Conservation (phyloP, 495 filamentous ascomycete species). For the Astrothelium subdiscretum region DNA sequence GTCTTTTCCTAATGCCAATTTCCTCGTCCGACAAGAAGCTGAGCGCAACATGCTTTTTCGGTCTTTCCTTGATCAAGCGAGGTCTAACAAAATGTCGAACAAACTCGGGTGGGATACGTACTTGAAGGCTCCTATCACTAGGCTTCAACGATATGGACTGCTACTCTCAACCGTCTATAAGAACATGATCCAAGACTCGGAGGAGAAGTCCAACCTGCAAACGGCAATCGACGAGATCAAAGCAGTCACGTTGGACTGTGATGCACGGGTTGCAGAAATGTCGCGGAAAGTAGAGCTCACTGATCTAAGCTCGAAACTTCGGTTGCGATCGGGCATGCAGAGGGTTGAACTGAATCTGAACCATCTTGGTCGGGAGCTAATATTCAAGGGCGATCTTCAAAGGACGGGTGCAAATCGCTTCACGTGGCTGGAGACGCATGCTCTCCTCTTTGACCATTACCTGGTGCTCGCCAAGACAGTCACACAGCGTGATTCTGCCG, state of each 20-base stretch:
- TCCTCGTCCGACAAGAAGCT: constrained; percentile 72
- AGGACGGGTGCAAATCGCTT: constrained; percentile 78
- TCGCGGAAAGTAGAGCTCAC: constrained; percentile 79
- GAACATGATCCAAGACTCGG: constrained; percentile 69
- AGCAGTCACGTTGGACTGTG: constrained; percentile 80
- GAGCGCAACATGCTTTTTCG: constrained; percentile 78
- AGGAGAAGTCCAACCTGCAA: constrained; percentile 79
- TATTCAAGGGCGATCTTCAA: constrained; percentile 83
- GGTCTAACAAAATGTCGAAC: constrained; percentile 68
- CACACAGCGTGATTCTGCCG: constrained; percentile 48
- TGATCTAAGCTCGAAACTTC: constrained; percentile 72
- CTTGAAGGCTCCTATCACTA: constrained; percentile 83
- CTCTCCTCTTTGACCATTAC: constrained; percentile 92
- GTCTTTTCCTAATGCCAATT: constrained; percentile 72
- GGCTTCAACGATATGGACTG: constrained; percentile 82
- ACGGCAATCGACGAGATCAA: constrained; percentile 94
- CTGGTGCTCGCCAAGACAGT: constrained; percentile 82
- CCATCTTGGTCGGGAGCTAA: constrained; percentile 79
- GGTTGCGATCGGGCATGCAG: constrained; percentile 76
- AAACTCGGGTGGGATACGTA: constrained; percentile 90
- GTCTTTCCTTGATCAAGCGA: constrained; percentile 68
- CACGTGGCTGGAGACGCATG: constrained; percentile 82
- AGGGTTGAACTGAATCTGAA: constrained; percentile 80
- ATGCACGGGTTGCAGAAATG: constrained; percentile 90
- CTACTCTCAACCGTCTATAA: constrained; percentile 74